Base-by-base conservation (phyloP, 2,329 filamentous ascomycete genomes). In the Magnaporthiopsis incrustans region DNA sequence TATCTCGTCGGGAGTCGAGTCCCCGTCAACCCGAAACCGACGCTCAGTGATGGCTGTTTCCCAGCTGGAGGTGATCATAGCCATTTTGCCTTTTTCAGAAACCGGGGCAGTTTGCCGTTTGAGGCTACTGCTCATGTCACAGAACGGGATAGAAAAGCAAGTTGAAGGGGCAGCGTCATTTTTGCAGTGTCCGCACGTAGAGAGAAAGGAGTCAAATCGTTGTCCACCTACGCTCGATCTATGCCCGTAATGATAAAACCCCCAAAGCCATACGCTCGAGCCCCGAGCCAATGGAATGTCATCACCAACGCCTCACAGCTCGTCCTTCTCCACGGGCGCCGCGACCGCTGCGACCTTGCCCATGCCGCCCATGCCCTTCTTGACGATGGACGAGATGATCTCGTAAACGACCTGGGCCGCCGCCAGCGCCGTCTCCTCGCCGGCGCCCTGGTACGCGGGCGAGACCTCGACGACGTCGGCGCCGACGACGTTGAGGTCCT, bases 391-490 rank as follows among this genome's bases (percentile, higher is more conserved):
- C 56, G 88, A 96, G 73, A 96, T 75, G n/a, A 96, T 83, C 79
- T 96, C 92, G 73, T 89, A 96, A 0, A 86, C 90, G 56, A 96
- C 84, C 81, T 96, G 92, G 57, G 91, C 91, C 2, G 86, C 92
- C 22, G 91, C 91, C 68, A 96, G 76, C 15, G 91, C 90, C 56
- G 92, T 97, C 71, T 88, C 88, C 78, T 96, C 92, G 1, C 87
- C 90, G 8, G 79, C 79, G 14, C 89, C 88, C 79, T 97, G 91
- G 73, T 96, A 97, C 15, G 89, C 89, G 0, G 92, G 92, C 58
- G 89, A 86, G 11, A 96, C 91, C 80, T 97, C 93, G 6, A 97
- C 93, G 61, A 97, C 85, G 76, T 97, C 93, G 0, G 92, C 93
- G 1, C 92, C 93, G 4, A 97, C 90, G 4, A 97, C 78, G 72